These are phyloP conservation scores for Pecoramyces ruminantium DNA, from an alignment of 192 early-diverging fungal genomes.

Conservation along the genomic window DNA sequence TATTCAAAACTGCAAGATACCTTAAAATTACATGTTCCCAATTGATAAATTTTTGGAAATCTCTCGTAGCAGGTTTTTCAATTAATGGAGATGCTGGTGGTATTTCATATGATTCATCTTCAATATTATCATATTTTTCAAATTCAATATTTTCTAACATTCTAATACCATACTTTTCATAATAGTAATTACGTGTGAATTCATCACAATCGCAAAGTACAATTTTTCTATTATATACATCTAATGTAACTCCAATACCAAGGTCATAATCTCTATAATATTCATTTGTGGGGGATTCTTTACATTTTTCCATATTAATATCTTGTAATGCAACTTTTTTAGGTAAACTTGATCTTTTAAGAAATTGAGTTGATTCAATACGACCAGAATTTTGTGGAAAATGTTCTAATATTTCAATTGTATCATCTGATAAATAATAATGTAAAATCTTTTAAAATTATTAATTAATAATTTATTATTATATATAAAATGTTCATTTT, in stretches of 20 bases:
- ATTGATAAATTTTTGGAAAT: background rate
- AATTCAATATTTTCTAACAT: background rate
- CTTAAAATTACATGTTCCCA: background rate
- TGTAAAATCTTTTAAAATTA: background rate
- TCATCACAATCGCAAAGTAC: slow-evolving; percentile 5
- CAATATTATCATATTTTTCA: background rate
- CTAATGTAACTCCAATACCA: background rate
- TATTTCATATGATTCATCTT: background rate
- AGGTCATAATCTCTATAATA: slow-evolving; percentile 2
- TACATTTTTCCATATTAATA: background rate
- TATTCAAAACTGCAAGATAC: slow-evolving; percentile 1
- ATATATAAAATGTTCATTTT: too few species aligned
- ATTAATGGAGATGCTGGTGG: background rate
- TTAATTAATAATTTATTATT: too few species aligned
- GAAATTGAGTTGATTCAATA: background rate
- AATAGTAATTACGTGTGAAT: slow-evolving; percentile 1
- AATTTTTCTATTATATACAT: slow-evolving; percentile 2
- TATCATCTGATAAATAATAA: slow-evolving; percentile 2
- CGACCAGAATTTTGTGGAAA: background rate
- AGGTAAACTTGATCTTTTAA: slow-evolving; percentile 1
- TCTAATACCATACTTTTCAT: slow-evolving; percentile 1
- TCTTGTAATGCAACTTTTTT: background rate
- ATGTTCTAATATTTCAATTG: slow-evolving; percentile 1
- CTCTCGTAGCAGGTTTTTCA: background rate
- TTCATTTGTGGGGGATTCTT: background rate